These are phyloP conservation scores for Penicillium rolfsii DNA, from an alignment of 2,329 filamentous ascomycete genomes.

Conservation along the genomic window DNA sequence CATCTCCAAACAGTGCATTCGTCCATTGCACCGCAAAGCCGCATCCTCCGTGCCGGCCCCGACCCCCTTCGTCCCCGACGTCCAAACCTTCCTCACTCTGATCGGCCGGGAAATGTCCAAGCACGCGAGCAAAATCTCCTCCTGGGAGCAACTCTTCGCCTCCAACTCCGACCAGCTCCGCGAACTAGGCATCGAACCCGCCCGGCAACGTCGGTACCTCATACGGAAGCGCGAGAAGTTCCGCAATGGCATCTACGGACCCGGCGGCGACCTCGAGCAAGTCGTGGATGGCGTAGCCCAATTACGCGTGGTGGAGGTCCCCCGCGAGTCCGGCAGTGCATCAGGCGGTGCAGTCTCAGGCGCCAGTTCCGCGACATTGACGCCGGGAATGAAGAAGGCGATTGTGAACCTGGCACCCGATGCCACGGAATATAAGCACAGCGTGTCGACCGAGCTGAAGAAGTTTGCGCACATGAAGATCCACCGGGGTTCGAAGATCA, in stretches of 20 bases:
- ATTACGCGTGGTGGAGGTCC: slow-evolving; percentile 61
- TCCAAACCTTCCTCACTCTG: slow-evolving; percentile 80
- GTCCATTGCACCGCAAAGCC: slow-evolving; percentile 47
- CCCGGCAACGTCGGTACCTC: slow-evolving; percentile 80
- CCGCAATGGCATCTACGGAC: slow-evolving; percentile 73
- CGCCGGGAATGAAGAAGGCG: slow-evolving; percentile 59
- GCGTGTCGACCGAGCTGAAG: slow-evolving; percentile 49
- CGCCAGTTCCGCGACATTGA: slow-evolving; percentile 55
- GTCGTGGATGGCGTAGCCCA: slow-evolving; percentile 67
- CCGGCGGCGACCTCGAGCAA: slow-evolving; percentile 78
- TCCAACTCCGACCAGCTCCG: slow-evolving; percentile 76
- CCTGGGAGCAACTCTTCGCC: slow-evolving; percentile 89
- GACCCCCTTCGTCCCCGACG: slow-evolving; percentile 84
- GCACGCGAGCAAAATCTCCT: slow-evolving; percentile 82
- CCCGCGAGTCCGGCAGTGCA: slow-evolving; percentile 40
- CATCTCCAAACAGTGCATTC: slow-evolving; percentile 39
- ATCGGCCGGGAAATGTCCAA: slow-evolving; percentile 85
- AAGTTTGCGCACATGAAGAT: slow-evolving; percentile 69
- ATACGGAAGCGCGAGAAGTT: slow-evolving; percentile 87
- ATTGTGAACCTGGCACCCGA: slow-evolving; percentile 63
- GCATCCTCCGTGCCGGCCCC: slow-evolving; percentile 64
- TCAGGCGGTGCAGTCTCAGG: slow-evolving; percentile 29
- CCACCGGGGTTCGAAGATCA: slow-evolving; percentile 68
- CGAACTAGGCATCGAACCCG: slow-evolving; percentile 82
- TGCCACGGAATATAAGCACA: slow-evolving; percentile 59